These are phyloP conservation scores for Pyrrhoderma noxium DNA, from an alignment of 1,284 basidiomycete species.

Conservation along the genomic window DNA sequence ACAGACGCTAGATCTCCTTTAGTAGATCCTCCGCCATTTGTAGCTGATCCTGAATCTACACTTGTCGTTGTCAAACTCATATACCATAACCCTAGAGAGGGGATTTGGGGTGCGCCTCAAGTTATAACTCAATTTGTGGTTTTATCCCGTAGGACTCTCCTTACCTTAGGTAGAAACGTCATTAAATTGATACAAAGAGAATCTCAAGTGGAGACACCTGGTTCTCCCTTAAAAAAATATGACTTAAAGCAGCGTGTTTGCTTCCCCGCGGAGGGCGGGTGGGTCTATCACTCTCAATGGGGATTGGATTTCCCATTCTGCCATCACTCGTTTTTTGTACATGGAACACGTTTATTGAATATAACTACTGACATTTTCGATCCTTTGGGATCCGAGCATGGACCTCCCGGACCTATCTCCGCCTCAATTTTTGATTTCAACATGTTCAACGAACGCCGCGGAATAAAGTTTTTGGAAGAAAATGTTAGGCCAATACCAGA, in stretches of 20 bases:
- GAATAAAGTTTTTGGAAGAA: not conserved
- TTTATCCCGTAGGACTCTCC: not conserved
- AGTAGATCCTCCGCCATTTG: conserved; percentile 3
- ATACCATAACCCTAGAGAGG: not conserved
- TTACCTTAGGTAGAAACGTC: not conserved
- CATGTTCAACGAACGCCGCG: conserved; percentile 6
- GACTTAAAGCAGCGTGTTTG: too few relatives aligned
- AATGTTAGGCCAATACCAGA: not conserved
- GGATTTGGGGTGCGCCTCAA: not conserved
- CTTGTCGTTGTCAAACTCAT: not conserved
- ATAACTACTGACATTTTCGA: conserved; percentile 3
- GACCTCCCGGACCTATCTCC: not conserved
- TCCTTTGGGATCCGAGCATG: conserved; percentile 9
- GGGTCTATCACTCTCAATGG: conserved; percentile 12
- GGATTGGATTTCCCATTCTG: not conserved
- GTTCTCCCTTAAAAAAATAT: not conserved
- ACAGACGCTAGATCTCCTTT: not conserved
- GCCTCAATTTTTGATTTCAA: conserved; percentile 12
- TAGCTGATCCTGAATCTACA: conserved; percentile 5
- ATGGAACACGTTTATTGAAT: not conserved
- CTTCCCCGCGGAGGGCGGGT: not conserved
- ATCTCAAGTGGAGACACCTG: not conserved
- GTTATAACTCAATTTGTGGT: not conserved
- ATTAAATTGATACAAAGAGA: too few relatives aligned
- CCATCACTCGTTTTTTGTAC: too few relatives aligned